Percentiles rank a stretch among this genome's conserved stretches.
These are phyloP conservation scores for Globisporangium solare DNA, from an alignment of 352 stramenopile species.

Conservation along the genomic window DNA sequence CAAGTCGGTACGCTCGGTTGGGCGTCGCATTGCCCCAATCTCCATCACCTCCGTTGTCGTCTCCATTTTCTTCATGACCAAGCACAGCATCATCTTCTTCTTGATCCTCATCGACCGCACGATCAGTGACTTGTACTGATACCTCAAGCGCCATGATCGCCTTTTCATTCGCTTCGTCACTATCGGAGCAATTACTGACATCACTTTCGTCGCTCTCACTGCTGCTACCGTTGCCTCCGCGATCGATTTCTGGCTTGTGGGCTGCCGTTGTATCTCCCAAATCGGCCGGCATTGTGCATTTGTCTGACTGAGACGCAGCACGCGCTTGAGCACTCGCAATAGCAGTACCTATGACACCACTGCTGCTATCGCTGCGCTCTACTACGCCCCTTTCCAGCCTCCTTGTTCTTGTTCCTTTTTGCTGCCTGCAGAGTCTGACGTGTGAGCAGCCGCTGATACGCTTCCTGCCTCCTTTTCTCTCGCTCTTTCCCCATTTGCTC, in stretches of 20 bases:
- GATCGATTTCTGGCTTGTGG: neutral
- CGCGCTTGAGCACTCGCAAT: no score
- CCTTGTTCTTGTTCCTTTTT: slow-evolving; percentile 17
- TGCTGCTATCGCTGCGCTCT: neutral
- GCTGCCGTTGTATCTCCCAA: no score
- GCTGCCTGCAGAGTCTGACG: slow-evolving; percentile 48
- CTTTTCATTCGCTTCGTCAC: slow-evolving; percentile 47
- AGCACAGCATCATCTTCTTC: neutral
- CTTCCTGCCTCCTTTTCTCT: slow-evolving; percentile 40
- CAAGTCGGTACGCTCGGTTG: no score
- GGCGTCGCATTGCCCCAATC: neutral
- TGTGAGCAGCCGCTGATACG: slow-evolving; percentile 53
- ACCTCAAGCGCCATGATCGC: slow-evolving; percentile 48
- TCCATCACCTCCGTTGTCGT: neutral
- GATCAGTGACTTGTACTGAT: slow-evolving; percentile 2
- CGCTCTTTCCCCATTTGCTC: slow-evolving; percentile 38
- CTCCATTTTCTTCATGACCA: neutral
- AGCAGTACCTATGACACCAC: no score
- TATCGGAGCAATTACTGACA: slow-evolving; percentile 66
- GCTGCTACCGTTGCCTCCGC: slow-evolving; percentile 12
- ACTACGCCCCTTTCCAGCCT: neutral
- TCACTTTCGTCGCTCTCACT: slow-evolving; percentile 53
- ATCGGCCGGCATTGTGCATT: no score
- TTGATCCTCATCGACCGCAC: slow-evolving; percentile 1
- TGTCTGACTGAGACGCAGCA: neutral